Evolutionary conservation across 371 early-diverging fungal species (phyloP).

Genomic region (Mycotypha africana): DNA sequence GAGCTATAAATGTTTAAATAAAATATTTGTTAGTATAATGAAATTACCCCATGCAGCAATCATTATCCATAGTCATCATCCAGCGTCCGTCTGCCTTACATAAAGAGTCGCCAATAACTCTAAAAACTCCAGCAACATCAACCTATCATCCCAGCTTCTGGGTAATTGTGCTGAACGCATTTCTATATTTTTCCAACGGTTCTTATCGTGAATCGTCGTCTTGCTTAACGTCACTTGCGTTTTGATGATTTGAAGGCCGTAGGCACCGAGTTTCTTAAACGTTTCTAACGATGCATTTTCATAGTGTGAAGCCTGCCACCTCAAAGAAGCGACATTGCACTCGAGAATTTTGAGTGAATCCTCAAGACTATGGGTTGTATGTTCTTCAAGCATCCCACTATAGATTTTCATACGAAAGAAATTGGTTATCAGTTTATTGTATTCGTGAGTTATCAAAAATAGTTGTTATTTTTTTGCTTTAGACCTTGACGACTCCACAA

Average conservation of each 20-base stretch:
- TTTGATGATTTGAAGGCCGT: conserved; percentile 11
- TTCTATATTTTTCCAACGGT: conserved; percentile 11
- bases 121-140: conserved; percentile 6
- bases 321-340: conserved; percentile 11
- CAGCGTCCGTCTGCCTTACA: conserved; percentile 10
- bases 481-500: conserved; percentile 11
- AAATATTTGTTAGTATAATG: conserved; percentile 10
- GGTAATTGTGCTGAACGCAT: conserved; percentile 12
- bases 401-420: conserved; percentile 7
- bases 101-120: conserved; percentile 11
- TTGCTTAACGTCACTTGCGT: conserved; percentile 12
- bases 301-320: conserved; percentile 6
- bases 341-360: conserved; percentile 13
- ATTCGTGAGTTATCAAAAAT: conserved; percentile 1
- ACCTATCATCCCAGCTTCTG: conserved; percentile 11
- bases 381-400: conserved; percentile 11
- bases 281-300: conserved; percentile 13
- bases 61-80: conserved; percentile 8
- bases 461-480: conserved; percentile 4
- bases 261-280: conserved; percentile 7
- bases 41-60: conserved; percentile 9
- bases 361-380: conserved; percentile 7
- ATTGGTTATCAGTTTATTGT: conserved; percentile 9
- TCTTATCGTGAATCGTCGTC: conserved; percentile 6
- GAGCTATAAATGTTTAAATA: conserved; percentile 12